Conservation (phyloP, 139 green algal species). For the Klebsormidium nitens region DNA sequence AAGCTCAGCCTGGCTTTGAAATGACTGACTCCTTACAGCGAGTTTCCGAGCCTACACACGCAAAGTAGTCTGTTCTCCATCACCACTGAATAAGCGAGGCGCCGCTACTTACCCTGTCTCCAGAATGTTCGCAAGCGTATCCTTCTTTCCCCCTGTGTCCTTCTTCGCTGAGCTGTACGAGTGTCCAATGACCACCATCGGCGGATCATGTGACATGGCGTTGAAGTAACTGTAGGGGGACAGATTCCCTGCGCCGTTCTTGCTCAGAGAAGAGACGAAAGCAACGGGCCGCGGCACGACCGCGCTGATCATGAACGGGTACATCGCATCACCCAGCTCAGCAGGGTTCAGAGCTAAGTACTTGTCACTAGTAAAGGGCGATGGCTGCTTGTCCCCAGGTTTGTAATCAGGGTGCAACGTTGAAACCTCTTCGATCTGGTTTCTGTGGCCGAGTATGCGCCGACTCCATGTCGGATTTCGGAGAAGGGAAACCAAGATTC, state of each 20-base stretch:
- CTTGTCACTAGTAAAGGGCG: neutral
- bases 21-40: no score
- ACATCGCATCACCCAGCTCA: conserved; percentile 29
- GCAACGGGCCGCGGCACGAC: conserved; percentile 77
- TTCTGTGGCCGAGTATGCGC: no score
- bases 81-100: no score
- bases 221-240: conserved; percentile 88
- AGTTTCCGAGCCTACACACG: no score
- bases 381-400: neutral
- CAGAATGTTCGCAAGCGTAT: conserved; percentile 85
- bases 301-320: conserved; percentile 74
- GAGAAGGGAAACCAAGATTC: no score
- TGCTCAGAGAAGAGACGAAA: conserved; percentile 63
- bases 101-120: conserved; percentile 49
- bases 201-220: conserved; percentile 70
- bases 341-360: neutral
- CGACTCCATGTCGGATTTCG: no score
- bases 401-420: conserved; percentile 28
- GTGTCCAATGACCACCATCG: conserved; percentile 56
- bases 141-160: conserved; percentile 60
- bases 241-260: conserved; percentile 44
- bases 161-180: conserved; percentile 34
- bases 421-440: no score
- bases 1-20: no score
- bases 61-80: no score